Evolutionary conservation across 768 basidiomycete species (phyloP).

Genomic region (Rhodotorula taiwanensis): DNA sequence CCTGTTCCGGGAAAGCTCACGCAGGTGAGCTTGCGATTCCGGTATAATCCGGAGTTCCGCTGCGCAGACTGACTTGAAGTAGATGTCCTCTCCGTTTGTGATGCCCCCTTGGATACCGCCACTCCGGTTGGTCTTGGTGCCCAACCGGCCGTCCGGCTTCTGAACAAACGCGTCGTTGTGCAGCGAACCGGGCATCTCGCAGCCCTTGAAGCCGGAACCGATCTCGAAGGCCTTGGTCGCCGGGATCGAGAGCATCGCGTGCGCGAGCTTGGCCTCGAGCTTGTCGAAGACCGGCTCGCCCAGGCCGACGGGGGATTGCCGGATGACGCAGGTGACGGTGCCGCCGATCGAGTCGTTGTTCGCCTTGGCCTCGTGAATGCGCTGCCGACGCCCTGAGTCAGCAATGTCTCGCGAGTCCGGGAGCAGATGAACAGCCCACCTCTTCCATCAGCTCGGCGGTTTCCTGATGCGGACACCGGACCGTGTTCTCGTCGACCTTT

Average conservation of each 20-base stretch:
- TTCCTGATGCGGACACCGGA: slow-evolving; percentile 81
- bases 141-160: slow-evolving; percentile 61
- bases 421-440: slow-evolving; percentile 50
- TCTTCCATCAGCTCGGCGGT: slow-evolving; percentile 86
- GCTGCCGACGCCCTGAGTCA: slow-evolving; percentile 49
- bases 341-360: slow-evolving; percentile 91
- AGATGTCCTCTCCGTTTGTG: slow-evolving; percentile 92
- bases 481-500: slow-evolving; percentile 77
- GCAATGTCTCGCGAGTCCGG: not conserved
- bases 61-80: slow-evolving; percentile 76
- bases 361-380: slow-evolving; percentile 88
- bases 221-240: slow-evolving; percentile 98
- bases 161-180: slow-evolving; percentile 86
- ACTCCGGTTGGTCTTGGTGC: slow-evolving; percentile 88
- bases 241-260: slow-evolving; percentile 98
- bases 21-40: too few species aligned
- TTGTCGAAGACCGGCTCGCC: slow-evolving; percentile 99
- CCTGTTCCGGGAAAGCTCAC: slow-evolving; percentile 48
- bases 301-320: slow-evolving; percentile 78
- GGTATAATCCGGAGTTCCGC: too few species aligned
- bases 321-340: slow-evolving; percentile 93
- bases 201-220: slow-evolving; percentile 91
- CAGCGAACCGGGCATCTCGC: slow-evolving; percentile 80
- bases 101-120: slow-evolving; percentile 98
- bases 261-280: slow-evolving; percentile 87